Evolutionary conservation across 192 early-diverging fungal species (phyloP).

Genomic region (Backusella mclennaniae): DNA sequence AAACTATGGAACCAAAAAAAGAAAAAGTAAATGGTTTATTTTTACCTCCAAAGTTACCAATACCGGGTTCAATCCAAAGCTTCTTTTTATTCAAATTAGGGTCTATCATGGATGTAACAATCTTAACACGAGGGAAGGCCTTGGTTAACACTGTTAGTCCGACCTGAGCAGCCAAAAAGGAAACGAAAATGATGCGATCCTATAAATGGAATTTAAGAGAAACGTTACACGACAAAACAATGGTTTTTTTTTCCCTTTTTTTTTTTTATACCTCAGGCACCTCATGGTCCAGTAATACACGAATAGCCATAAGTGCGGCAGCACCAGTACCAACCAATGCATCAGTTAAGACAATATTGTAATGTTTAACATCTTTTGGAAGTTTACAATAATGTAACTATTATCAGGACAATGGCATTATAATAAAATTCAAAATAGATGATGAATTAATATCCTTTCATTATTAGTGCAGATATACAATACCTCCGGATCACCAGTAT

Average conservation of each 20-base stretch:
- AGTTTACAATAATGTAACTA: constrained; percentile 85
- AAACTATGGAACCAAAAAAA: background rate
- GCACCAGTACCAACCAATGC: constrained; percentile 91
- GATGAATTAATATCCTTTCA: background rate
- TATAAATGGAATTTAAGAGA: constrained; percentile 7
- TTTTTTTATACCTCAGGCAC: constrained; percentile 58
- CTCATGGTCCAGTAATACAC: constrained; percentile 88
- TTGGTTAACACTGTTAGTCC: constrained; percentile 76
- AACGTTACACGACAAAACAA: background rate
- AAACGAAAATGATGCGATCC: constrained; percentile 82
- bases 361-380: constrained; percentile 59
- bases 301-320: constrained; percentile 94
- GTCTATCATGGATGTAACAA: constrained; percentile 84
- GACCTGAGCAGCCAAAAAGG: constrained; percentile 75
- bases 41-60: constrained; percentile 82
- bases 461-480: background rate
- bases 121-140: constrained; percentile 80
- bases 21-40: background rate
- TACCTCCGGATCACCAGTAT: constrained; percentile 76
- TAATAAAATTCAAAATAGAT: background rate
- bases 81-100: constrained; percentile 60
- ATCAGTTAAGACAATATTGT: constrained; percentile 79
- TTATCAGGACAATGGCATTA: background rate
- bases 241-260: background rate
- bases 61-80: constrained; percentile 76